Conservation (phyloP, 352 stramenopile genomes). For the Plasmopara viticola region DNA sequence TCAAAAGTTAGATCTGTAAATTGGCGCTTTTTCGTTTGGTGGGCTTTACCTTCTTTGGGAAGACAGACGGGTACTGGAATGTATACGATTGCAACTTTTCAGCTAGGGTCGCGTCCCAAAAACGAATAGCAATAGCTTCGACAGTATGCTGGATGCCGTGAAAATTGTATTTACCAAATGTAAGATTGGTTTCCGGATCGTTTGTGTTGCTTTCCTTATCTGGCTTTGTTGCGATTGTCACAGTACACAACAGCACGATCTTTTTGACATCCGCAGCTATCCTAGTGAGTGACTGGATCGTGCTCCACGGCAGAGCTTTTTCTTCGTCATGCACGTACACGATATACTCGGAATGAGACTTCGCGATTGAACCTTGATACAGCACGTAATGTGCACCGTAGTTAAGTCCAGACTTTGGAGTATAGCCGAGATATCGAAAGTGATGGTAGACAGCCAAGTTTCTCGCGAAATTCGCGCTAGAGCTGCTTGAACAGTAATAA, state of each 20-base stretch:
- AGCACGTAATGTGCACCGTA: constrained; percentile 67
- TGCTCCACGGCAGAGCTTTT: constrained; percentile 32
- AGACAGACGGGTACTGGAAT: constrained; percentile 35
- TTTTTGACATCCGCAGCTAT: constrained; percentile 77
- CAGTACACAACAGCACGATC: constrained; percentile 56
- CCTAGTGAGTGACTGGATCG: constrained; percentile 61
- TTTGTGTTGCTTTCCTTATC: background rate
- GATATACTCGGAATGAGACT: constrained; percentile 73
- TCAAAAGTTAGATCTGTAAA: constrained; percentile 2
- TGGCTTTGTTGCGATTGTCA: constrained; percentile 9
- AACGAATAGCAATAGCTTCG: constrained; percentile 44
- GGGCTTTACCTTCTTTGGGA: constrained; percentile 31
- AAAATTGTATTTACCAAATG: constrained; percentile 28
- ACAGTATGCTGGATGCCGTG: constrained; percentile 29
- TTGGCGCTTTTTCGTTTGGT: constrained; percentile 27
- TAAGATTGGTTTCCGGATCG: constrained; percentile 8
- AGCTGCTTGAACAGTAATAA: constrained; percentile 5
- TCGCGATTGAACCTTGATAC: constrained; percentile 44
- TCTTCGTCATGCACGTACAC: constrained; percentile 38
- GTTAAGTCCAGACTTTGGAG: constrained; percentile 51
- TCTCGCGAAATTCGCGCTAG: constrained; percentile 26
- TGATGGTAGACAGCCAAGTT: constrained; percentile 51
- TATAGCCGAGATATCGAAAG: constrained; percentile 50
- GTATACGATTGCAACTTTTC: constrained; percentile 18
- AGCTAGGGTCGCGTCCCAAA: constrained; percentile 39